Base-by-base conservation (phyloP, 345 rosid species). In the Hibiscus tridactylites region DNA sequence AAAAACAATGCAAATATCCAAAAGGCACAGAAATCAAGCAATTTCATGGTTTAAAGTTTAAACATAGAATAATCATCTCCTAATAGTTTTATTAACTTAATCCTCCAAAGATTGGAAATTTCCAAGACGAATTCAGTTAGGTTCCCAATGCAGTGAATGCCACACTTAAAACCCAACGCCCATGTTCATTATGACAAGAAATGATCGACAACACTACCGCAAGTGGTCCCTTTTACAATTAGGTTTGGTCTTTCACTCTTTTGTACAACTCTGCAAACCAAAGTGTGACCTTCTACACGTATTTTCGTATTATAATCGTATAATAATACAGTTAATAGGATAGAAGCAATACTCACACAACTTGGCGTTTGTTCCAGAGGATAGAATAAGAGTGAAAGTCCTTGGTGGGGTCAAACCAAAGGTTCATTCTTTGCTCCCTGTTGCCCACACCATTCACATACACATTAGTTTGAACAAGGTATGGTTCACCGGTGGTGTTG, bases 351-450 rank as follows among this genome's bases (percentile, higher is more conserved):
- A 71, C 97, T 89, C 85, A 95, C 98, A 91, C 80, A 62, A 92
- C 98, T 79, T 85, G 87, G 64, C 88, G 96, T 59, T 77, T 87
- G 82, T 79, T 92, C 99, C 99, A 96, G 19, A 86, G 82, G 75
- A 96, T 0, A 19, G 98, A 85, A 83, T 92, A 96, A 42, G 90
- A 71, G 78, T 96, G 99, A 70, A 92, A 96, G 31, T 86, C 98
- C 79, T 83, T 83, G 26, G 98, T 85, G 57, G 99, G 99, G 71
- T 96, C 99, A 74, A 96, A 96, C 99, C 99, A 96, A 29, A 96
- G 96, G 74, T 72, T 81, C 74, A 96, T 61, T 70, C 99, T 83
- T 79, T 96, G 98, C 74, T 96, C 99, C 66, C 98, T 81, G 85
- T 96, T 96, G 35, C 99, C 99, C 5, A 86, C 87, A 6, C 99